Evolutionary conservation across 2,329 filamentous ascomycete species (phyloP).

Genomic region (Teratosphaeria viscida): DNA sequence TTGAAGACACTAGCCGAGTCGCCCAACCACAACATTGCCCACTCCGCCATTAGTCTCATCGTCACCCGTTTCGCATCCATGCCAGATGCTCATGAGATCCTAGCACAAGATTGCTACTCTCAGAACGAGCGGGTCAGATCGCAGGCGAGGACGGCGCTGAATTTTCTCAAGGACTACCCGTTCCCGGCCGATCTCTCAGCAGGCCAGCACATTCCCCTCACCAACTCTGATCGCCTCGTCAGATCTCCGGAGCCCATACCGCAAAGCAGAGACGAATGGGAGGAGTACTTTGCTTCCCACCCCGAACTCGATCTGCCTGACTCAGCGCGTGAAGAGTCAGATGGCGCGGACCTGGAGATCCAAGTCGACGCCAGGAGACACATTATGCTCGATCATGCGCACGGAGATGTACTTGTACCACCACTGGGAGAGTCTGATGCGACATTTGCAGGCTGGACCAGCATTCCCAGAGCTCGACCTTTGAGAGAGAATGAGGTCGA

Average conservation of each 20-base stretch:
- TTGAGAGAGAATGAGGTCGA: conserved; percentile 41
- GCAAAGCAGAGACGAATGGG: neutral
- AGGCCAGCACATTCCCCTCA: neutral
- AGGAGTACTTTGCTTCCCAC: neutral
- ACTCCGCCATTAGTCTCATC: conserved; percentile 23
- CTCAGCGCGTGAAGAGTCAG: neutral
- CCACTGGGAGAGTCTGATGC: neutral
- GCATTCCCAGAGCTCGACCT: neutral
- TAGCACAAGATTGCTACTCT: conserved; percentile 9
- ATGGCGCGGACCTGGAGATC: neutral
- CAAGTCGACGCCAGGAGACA: neutral
- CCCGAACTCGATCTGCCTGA: neutral
- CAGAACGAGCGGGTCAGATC: conserved; percentile 5
- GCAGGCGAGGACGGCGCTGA: conserved; percentile 9
- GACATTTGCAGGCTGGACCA: neutral
- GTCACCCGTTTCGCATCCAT: conserved; percentile 13
- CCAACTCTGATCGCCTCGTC: neutral
- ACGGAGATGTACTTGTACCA: neutral
- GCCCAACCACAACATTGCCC: conserved; percentile 34
- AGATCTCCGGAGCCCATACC: neutral
- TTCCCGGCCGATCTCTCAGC: neutral
- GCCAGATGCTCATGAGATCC: conserved; percentile 7
- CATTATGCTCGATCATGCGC: neutral
- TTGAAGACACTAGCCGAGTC: conserved; percentile 31
- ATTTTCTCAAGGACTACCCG: conserved; percentile 12